phyloP scores from a whole-genome alignment of 2,329 filamentous ascomycete genomes.

The Neonectria faginata region DNA sequence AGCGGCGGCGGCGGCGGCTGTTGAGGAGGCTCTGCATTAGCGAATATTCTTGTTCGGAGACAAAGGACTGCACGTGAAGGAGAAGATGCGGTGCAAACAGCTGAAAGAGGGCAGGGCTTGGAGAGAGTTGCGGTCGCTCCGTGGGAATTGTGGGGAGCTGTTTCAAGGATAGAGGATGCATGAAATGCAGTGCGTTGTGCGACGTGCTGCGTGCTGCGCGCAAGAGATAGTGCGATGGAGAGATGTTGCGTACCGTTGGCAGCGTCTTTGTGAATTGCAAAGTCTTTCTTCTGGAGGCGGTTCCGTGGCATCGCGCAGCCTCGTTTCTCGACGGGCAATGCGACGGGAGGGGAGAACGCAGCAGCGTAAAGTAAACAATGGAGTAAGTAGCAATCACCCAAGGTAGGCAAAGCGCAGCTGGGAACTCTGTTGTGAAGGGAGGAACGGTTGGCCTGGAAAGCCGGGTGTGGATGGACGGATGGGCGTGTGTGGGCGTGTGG shows the following conservation, averaged over 20 bases:
- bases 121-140: slow-evolving; percentile 32
- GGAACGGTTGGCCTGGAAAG: slow-evolving; percentile 24
- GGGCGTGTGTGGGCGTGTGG: slow-evolving; percentile 6
- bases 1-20: slow-evolving; percentile 34
- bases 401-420: slow-evolving; percentile 6
- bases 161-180: slow-evolving; percentile 38
- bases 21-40: slow-evolving; percentile 38
- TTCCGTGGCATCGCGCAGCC: slow-evolving; percentile 48
- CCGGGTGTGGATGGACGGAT: slow-evolving; percentile 14
- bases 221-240: slow-evolving; percentile 1
- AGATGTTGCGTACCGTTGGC: slow-evolving; percentile 38
- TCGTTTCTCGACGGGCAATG: slow-evolving; percentile 1
- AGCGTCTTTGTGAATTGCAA: slow-evolving; percentile 51
- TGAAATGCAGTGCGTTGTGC: slow-evolving; percentile 17
- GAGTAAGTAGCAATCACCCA: not conserved
- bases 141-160: slow-evolving; percentile 42
- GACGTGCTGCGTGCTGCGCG: slow-evolving; percentile 3
- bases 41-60: slow-evolving; percentile 14
- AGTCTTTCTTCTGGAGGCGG: slow-evolving; percentile 50
- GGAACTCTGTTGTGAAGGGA: slow-evolving; percentile 23
- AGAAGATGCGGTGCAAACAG: slow-evolving; percentile 16
- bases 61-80: slow-evolving; percentile 18
- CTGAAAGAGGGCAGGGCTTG: slow-evolving; percentile 17
- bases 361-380: slow-evolving; percentile 13
- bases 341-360: not conserved